These are phyloP conservation scores for Vitis hybrid DNA, from an alignment of 177 flowering plant species.

Conservation along the genomic window DNA sequence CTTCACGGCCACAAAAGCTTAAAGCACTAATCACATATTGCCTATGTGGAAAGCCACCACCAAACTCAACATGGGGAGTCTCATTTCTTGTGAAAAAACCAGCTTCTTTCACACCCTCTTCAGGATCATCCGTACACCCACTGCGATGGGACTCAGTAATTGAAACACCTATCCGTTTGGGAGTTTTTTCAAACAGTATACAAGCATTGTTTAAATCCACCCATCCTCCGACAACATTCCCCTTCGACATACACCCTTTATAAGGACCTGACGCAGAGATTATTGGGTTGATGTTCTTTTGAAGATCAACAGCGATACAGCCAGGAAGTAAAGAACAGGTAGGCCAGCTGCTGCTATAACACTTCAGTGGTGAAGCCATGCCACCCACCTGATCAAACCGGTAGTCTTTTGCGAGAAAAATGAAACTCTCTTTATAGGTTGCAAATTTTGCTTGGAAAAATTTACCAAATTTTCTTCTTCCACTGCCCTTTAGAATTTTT, in stretches of 20 bases:
- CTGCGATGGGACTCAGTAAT: neutral
- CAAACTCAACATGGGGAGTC: neutral
- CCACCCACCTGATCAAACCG: neutral
- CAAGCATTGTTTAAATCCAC: neutral
- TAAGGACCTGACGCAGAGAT: neutral
- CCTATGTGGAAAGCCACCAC: neutral
- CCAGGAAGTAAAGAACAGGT: neutral
- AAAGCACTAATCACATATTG: conserved; percentile 10
- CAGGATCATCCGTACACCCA: neutral
- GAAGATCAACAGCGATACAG: neutral
- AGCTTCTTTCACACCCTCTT: neutral
- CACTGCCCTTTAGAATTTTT: no score
- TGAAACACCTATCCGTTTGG: neutral
- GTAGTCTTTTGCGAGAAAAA: no score
- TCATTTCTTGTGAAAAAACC: neutral
- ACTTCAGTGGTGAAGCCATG: conserved; percentile 5
- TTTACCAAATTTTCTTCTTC: no score
- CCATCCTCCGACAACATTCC: neutral
- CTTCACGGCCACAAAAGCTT: conserved; percentile 7
- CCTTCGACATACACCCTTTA: neutral
- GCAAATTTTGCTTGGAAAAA: no score
- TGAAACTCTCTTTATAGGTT: no score
- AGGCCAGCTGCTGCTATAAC: neutral
- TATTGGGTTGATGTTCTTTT: neutral
- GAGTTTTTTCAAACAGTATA: conserved; percentile 5